These are phyloP conservation scores for Mollisiaceae sp. DNA, from an alignment of 2,329 filamentous ascomycete species.

Conservation along the genomic window DNA sequence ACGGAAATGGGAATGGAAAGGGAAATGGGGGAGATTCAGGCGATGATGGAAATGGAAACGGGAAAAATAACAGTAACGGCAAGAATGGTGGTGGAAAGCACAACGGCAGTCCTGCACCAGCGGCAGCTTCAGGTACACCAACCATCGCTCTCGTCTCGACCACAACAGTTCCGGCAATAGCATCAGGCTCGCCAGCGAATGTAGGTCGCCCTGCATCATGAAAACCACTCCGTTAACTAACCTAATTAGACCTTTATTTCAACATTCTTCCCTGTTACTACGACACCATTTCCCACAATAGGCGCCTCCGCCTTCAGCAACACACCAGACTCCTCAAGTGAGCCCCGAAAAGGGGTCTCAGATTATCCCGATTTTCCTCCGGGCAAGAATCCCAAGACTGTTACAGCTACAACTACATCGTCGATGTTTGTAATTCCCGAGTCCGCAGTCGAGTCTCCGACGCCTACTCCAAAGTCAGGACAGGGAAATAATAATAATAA, in stretches of 20 bases:
- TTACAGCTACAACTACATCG: slow-evolving; percentile 20
- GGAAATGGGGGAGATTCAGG: slow-evolving; percentile 15
- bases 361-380: slow-evolving; percentile 19
- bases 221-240: slow-evolving; percentile 15
- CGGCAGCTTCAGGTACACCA: slow-evolving; percentile 12
- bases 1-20: slow-evolving; percentile 1
- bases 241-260: slow-evolving; percentile 20
- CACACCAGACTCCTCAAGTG: slow-evolving; percentile 17
- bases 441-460: slow-evolving; percentile 13
- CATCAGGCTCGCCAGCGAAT: not conserved
- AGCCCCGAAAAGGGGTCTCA: slow-evolving; percentile 29
- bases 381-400: not conserved
- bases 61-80: not conserved
- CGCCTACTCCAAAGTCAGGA: not conserved
- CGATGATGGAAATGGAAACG: slow-evolving; percentile 12
- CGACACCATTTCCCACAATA: not conserved
- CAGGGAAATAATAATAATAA: too few species aligned
- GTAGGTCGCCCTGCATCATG: not conserved
- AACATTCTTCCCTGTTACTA: slow-evolving; percentile 20
- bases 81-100: slow-evolving; percentile 2
- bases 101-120: not conserved
- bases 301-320: slow-evolving; percentile 4
- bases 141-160: slow-evolving; percentile 25
- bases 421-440: slow-evolving; percentile 13
- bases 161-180: slow-evolving; percentile 15